Evolutionary conservation across 2,329 filamentous ascomycete genomes (phyloP).

Genomic region (Trichophyton schoenleinii): DNA sequence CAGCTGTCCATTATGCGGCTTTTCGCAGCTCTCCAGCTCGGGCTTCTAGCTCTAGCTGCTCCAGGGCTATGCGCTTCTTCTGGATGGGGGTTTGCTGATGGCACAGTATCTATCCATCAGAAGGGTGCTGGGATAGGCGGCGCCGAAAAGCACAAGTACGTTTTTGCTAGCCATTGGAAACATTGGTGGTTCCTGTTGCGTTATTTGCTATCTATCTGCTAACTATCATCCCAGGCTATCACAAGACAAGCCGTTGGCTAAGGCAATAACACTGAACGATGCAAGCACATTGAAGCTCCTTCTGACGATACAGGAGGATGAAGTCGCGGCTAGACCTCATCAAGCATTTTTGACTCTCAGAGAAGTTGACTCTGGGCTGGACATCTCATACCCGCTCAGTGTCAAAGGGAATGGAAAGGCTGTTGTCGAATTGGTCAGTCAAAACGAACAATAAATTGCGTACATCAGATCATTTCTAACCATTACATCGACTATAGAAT

Average conservation of each 20-base stretch:
- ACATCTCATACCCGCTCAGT: constrained; percentile 72
- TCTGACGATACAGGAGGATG: constrained; percentile 68
- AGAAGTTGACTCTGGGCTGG: constrained; percentile 62
- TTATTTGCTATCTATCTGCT: background rate
- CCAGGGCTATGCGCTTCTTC: constrained; percentile 35
- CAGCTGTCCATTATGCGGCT: constrained; percentile 22
- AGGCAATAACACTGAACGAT: constrained; percentile 51
- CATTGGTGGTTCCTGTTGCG: background rate
- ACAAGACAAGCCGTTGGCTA: constrained; percentile 47
- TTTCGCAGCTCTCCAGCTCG: constrained; percentile 24
- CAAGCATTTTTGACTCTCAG: constrained; percentile 82
- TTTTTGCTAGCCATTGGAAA: background rate
- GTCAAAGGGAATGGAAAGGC: constrained; percentile 83
- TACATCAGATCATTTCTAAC: constrained; percentile 5
- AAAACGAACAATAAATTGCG: background rate
- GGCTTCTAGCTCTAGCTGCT: constrained; percentile 24
- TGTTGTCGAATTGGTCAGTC: constrained; percentile 65
- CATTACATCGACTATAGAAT: constrained; percentile 42
- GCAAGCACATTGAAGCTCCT: constrained; percentile 68
- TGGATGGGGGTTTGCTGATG: constrained; percentile 53
- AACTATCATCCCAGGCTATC: constrained; percentile 39
- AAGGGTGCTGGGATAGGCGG: constrained; percentile 47
- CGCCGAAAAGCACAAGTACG: constrained; percentile 45
- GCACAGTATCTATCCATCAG: constrained; percentile 45
- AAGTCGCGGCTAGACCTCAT: constrained; percentile 71